Evolutionary conservation across 2,329 filamentous ascomycete species (phyloP).

Genomic region (Hymenotorrendiella dingleyae): DNA sequence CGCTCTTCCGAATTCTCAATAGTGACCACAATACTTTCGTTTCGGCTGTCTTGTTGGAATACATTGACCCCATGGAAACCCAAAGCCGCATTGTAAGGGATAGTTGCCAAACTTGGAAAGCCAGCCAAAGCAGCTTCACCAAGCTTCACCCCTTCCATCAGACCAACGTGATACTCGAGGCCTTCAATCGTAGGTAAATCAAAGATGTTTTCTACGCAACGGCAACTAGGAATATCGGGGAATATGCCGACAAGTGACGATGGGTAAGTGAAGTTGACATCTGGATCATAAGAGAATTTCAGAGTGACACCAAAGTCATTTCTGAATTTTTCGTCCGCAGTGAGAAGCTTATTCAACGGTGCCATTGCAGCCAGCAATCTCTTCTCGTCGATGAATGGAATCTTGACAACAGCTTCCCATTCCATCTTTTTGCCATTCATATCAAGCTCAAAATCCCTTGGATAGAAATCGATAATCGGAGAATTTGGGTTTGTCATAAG

Average conservation of each 20-base stretch:
- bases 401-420: constrained; percentile 98
- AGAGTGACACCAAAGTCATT: constrained; percentile 90
- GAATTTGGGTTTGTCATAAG: constrained; percentile 89
- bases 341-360: constrained; percentile 72
- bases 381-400: constrained; percentile 94
- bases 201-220: constrained; percentile 92
- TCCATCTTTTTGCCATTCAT: constrained; percentile 99
- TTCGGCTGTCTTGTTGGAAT: constrained; percentile 92
- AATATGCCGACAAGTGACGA: constrained; percentile 87
- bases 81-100: constrained; percentile 76
- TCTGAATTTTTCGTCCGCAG: constrained; percentile 69
- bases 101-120: constrained; percentile 82
- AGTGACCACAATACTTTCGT: constrained; percentile 92
- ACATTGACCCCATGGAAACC: constrained; percentile 88
- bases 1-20: constrained; percentile 68
- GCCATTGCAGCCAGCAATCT: constrained; percentile 81
- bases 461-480: constrained; percentile 97
- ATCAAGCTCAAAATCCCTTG: constrained; percentile 91
- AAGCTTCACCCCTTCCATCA: constrained; percentile 78
- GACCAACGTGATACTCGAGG: constrained; percentile 73
- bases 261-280: constrained; percentile 75
- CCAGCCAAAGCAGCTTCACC: constrained; percentile 81
- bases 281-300: constrained; percentile 82
- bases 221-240: constrained; percentile 79
- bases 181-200: constrained; percentile 91